A percentile compares a stretch with the other conserved stretches of the same genome.
Conservation (phyloP, 2,329 filamentous ascomycete genomes). For the Aschersonia sp. region DNA sequence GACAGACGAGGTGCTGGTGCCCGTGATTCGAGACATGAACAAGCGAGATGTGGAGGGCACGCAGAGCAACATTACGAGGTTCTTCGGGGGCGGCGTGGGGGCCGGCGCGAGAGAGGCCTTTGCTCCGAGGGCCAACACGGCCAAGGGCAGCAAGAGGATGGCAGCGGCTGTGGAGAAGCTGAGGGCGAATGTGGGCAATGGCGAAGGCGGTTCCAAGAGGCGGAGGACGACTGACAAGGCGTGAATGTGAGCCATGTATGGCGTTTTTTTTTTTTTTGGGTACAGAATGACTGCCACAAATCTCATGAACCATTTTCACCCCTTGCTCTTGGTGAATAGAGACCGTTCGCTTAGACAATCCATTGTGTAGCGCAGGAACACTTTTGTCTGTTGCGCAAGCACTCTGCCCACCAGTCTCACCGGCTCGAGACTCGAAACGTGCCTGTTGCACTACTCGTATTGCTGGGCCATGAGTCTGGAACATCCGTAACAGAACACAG, state of each 20-base stretch:
- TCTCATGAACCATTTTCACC: too few species aligned
- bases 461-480: too few species aligned
- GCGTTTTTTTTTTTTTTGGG: background rate
- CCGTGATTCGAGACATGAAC: constrained; percentile 94
- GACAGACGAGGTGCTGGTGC: constrained; percentile 89
- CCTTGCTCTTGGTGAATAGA: too few species aligned
- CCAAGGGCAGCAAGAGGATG: constrained; percentile 57
- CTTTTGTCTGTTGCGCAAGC: too few species aligned
- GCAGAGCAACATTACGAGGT: constrained; percentile 91
- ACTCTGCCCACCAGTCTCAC: too few species aligned
- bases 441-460: too few species aligned
- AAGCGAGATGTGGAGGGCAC: constrained; percentile 75
- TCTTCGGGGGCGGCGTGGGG: constrained; percentile 64
- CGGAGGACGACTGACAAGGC: constrained; percentile 7
- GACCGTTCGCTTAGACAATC: too few species aligned
- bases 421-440: too few species aligned
- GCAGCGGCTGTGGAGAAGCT: constrained; percentile 57
- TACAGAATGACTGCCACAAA: background rate
- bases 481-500: too few species aligned
- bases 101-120: constrained; percentile 52
- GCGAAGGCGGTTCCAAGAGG: constrained; percentile 5
- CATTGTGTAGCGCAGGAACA: too few species aligned
- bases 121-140: constrained; percentile 48
- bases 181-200: constrained; percentile 21
- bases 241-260: background rate